phyloP scores from a whole-genome alignment of 2,329 filamentous ascomycete genomes.

The Colletotrichum tamarilloi region DNA sequence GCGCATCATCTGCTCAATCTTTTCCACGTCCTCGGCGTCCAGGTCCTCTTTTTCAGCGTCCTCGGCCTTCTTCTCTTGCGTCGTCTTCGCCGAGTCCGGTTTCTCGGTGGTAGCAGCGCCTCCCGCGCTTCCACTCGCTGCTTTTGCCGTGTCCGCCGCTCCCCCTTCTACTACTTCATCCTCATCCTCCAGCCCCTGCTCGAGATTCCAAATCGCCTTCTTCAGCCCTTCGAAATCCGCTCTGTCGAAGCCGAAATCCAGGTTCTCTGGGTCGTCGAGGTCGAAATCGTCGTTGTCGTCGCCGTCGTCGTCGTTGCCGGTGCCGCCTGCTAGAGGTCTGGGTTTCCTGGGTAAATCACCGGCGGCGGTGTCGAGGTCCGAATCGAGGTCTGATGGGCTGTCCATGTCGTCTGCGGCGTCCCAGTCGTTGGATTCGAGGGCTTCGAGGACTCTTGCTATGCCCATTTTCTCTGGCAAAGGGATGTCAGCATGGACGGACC shows the following conservation, averaged over 20 bases:
- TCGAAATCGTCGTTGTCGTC: conserved; percentile 48
- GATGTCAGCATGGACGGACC: conserved; percentile 35
- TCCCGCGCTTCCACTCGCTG: conserved; percentile 5
- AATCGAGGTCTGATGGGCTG: conserved; percentile 45
- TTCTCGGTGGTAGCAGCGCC: conserved; percentile 5
- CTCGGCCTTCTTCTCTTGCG: conserved; percentile 38
- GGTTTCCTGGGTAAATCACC: conserved; percentile 44
- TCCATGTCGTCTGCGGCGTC: conserved; percentile 43
- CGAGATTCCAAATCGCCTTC: conserved; percentile 61
- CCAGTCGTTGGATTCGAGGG: conserved; percentile 76
- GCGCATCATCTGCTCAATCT: conserved; percentile 72
- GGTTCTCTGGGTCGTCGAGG: conserved; percentile 55
- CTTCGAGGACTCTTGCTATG: conserved; percentile 68
- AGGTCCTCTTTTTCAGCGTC: conserved; percentile 47
- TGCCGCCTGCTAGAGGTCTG: conserved; percentile 39
- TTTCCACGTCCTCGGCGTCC: conserved; percentile 63
- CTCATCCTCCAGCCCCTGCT: conserved; percentile 39
- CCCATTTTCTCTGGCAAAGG: conserved; percentile 64
- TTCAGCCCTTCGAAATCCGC: conserved; percentile 64
- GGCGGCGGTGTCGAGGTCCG: conserved; percentile 42
- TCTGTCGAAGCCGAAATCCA: conserved; percentile 64
- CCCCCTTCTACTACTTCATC: conserved; percentile 8
- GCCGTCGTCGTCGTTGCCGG: conserved; percentile 39
- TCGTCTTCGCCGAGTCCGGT: not conserved
- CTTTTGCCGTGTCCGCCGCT: not conserved